A percentile compares a stretch with the other conserved stretches of the same genome.
Evolutionary conservation across 768 basidiomycete genomes (phyloP).

Genomic region (Leucocoprinus sp.): DNA sequence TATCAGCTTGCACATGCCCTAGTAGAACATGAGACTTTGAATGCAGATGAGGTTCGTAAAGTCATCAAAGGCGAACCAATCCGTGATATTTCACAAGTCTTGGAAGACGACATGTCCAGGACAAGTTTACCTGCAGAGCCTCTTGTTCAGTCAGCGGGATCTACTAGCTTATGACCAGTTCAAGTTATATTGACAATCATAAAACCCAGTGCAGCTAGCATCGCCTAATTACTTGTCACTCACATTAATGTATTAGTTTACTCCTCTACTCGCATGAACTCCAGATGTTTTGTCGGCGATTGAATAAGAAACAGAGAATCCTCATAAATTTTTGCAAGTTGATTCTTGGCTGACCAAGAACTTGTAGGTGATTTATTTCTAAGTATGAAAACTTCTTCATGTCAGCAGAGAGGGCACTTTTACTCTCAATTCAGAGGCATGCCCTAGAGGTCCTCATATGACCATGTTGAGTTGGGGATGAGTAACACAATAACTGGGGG

Average conservation of each 20-base stretch:
- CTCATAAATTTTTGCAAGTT: no score
- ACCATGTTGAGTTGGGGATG: no score
- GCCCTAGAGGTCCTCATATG: no score
- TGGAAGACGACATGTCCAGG: slow-evolving; percentile 46
- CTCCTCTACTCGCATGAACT: not conserved
- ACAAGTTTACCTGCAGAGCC: not conserved
- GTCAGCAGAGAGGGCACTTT: no score
- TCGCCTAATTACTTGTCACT: slow-evolving; percentile 6
- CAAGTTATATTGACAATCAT: not conserved
- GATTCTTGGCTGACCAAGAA: no score
- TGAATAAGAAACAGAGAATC: no score
- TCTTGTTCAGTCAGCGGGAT: not conserved
- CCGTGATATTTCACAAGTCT: slow-evolving; percentile 56
- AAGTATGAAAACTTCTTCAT: no score
- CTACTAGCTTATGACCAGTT: slow-evolving; percentile 1
- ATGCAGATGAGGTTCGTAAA: slow-evolving; percentile 75
- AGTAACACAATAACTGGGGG: no score
- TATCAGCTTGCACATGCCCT: slow-evolving; percentile 79
- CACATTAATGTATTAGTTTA: slow-evolving; percentile 3
- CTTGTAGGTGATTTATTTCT: no score
- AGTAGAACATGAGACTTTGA: slow-evolving; percentile 92
- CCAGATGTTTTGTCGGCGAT: no score
- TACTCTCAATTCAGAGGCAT: no score
- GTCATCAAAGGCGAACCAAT: slow-evolving; percentile 82
- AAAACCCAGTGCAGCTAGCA: slow-evolving; percentile 1